Conservation (phyloP, 2,329 filamentous ascomycete species). For the Cryphonectria radicalis region DNA sequence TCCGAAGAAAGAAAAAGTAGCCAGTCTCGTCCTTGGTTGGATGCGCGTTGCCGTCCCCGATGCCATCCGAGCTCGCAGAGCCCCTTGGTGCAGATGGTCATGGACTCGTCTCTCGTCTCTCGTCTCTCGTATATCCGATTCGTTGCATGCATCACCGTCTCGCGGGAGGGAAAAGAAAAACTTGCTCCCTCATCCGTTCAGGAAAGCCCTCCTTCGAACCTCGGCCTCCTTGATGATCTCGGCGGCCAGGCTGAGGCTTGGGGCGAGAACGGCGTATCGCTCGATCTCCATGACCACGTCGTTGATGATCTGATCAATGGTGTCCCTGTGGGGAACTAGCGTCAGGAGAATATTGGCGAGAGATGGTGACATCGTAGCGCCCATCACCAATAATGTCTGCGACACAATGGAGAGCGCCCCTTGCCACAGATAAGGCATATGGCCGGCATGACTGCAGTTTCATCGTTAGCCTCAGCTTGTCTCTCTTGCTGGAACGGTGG, state of each 20-base stretch:
- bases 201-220: slow-evolving; percentile 67
- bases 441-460: slow-evolving; percentile 69
- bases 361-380: slow-evolving; percentile 77
- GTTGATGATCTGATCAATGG: slow-evolving; percentile 77
- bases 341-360: slow-evolving; percentile 67
- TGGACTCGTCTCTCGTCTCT: neutral
- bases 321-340: slow-evolving; percentile 59
- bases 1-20: neutral
- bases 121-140: neutral
- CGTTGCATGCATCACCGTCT: neutral
- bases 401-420: slow-evolving; percentile 82
- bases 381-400: slow-evolving; percentile 82
- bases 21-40: neutral
- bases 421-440: slow-evolving; percentile 87
- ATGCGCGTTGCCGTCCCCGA: neutral
- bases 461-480: slow-evolving; percentile 6
- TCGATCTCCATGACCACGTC: slow-evolving; percentile 78
- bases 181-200: slow-evolving; percentile 51
- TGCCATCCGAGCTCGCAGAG: neutral
- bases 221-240: slow-evolving; percentile 83
- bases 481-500: slow-evolving; percentile 2
- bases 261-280: slow-evolving; percentile 73
- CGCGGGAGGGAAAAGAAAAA: neutral
- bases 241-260: slow-evolving; percentile 74
- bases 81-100: neutral